Evolutionary conservation across 495 filamentous ascomycete species (phyloP).

Genomic region (Daldinia childiae): DNA sequence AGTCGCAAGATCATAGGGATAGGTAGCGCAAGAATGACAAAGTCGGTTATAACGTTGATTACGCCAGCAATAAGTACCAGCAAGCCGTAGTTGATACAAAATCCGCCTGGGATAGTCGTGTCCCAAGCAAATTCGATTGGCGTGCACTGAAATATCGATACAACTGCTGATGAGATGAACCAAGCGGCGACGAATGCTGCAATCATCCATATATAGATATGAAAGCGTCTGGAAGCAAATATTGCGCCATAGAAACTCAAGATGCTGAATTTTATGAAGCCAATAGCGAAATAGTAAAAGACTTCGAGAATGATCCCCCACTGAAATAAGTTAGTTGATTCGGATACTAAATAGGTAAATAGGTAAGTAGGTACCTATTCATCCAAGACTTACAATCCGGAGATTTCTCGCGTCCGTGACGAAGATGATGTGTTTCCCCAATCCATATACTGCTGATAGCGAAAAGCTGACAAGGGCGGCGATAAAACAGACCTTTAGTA

Average conservation of each 20-base stretch:
- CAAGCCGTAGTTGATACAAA: background rate
- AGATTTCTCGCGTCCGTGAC: background rate
- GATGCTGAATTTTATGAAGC: slow-evolving; percentile 1
- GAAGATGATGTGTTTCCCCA: background rate
- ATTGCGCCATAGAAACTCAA: background rate
- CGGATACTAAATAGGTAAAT: background rate
- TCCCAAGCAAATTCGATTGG: background rate
- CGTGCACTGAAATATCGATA: background rate
- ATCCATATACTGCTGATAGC: background rate
- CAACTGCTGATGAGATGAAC: background rate
- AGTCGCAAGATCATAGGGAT: slow-evolving; percentile 1
- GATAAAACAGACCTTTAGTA: background rate
- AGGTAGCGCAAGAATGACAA: background rate
- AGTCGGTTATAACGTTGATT: background rate
- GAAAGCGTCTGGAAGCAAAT: background rate
- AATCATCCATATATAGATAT: background rate
- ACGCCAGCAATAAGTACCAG: background rate
- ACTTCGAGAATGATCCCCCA: background rate
- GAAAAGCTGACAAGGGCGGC: background rate
- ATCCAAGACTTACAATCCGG: background rate
- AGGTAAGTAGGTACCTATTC: background rate
- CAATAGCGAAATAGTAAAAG: background rate
- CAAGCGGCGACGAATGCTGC: background rate
- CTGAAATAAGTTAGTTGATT: background rate
- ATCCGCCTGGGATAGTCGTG: background rate